Base-by-base conservation (phyloP, 108 stramenopile genomes). In the Nitzschia sp. region DNA sequence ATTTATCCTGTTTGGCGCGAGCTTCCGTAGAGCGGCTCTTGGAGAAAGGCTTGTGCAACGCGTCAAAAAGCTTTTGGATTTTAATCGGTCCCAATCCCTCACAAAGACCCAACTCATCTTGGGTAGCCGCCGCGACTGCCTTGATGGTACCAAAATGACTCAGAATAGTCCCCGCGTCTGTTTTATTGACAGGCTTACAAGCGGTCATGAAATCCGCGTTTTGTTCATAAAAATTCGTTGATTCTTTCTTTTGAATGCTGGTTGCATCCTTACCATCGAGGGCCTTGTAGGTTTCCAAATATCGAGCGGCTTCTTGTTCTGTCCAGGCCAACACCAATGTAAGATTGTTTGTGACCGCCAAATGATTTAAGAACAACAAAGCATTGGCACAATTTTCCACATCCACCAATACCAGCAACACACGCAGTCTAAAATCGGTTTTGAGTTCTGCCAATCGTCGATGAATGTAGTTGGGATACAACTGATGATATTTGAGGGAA, bases 281-380 rank as follows among this genome's bases (percentile, higher is more conserved):
- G 12, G 87, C 90, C 75, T 95, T 95, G 74, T 90, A 90, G 20
- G 95, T 93, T 81, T 98, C 97, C 59, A 98, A 61, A 68, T 97
- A 97, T 0, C 97, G 79, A 2, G 94, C 97, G 8, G 89, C 90
- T 76, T 97, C 97, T 60, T 79, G 76, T 56, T 85, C 88, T 19
- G 80, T 86, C 93, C 93, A 96, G 0, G 90, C 85, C 14, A 95
- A 70, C 17, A 97, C 73, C 37, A 96, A 51, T 0, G 94, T 94
- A 65, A 93, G 67, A 56, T 90, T 75, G 57, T 86, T 70, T 19
- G 65, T 37, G 15, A 94, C 87, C 21, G 89, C 85, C 39, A 92
- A 43, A 39, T 84, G 76, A 69, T 96, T 95, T 52, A 97, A 58
- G 38, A 84, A 80, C 19, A 80, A 56, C 51, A 97, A 65, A 5